Conservation (phyloP, 495 filamentous ascomycete genomes). For the Penicillium riverlandense region DNA sequence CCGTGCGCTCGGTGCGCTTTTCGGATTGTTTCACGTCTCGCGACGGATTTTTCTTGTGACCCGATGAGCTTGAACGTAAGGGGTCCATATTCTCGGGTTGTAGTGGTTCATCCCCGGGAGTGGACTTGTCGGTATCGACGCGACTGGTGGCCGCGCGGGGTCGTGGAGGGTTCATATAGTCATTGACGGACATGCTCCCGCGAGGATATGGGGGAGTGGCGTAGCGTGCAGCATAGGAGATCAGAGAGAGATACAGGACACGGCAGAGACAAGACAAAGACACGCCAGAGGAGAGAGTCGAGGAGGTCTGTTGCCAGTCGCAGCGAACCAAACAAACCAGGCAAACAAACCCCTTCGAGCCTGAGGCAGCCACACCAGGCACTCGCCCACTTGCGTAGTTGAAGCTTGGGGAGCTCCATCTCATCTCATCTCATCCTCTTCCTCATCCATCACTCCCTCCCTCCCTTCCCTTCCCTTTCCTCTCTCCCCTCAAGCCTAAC, state of each 20-base stretch:
- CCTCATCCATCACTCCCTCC: conserved; percentile 2
- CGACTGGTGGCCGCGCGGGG: conserved; percentile 41
- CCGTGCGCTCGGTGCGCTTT: conserved; percentile 34
- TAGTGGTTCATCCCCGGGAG: conserved; percentile 24
- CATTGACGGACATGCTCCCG: conserved; percentile 41
- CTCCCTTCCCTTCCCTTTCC: conserved; percentile 1
- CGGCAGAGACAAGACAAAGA: background rate
- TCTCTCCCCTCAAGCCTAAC: background rate
- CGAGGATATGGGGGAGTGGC: conserved; percentile 9
- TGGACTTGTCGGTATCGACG: conserved; percentile 33
- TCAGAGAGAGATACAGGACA: background rate
- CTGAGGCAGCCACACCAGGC: conserved; percentile 27
- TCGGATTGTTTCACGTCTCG: conserved; percentile 29
- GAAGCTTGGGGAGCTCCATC: conserved; percentile 25
- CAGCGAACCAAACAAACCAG: background rate
- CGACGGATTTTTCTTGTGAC: conserved; percentile 25
- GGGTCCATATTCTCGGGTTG: conserved; percentile 29
- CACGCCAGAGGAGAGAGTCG: no score
- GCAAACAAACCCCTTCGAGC: conserved; percentile 14
- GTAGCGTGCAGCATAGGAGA: conserved; percentile 16
- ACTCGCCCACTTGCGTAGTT: conserved; percentile 35
- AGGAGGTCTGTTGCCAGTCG: no score
- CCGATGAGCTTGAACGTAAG: conserved; percentile 27
- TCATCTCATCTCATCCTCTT: conserved; percentile 10
- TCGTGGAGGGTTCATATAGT: conserved; percentile 41